Percentiles rank a stretch among this genome's conserved stretches.
Evolutionary conservation across 2,329 filamentous ascomycete genomes (phyloP).

Genomic region (Trichoderma endophyticum): DNA sequence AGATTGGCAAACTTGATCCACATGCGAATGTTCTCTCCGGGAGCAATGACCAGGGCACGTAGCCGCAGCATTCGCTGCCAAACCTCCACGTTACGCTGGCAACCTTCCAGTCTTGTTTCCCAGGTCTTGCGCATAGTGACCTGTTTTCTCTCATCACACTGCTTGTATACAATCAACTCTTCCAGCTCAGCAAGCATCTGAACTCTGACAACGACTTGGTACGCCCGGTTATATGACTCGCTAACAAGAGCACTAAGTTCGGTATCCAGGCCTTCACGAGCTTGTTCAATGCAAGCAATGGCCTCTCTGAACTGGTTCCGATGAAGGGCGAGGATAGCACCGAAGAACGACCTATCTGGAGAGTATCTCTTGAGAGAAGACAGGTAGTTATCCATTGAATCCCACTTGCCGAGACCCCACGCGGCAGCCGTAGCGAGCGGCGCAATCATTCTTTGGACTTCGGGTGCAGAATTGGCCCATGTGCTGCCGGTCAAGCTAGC

Average conservation of each 20-base stretch:
- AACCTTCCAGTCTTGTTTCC: slow-evolving; percentile 92
- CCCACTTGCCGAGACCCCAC: slow-evolving; percentile 96
- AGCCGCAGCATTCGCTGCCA: slow-evolving; percentile 99
- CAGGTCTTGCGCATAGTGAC: slow-evolving; percentile 89
- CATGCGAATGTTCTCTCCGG: slow-evolving; percentile 95
- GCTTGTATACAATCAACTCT: slow-evolving; percentile 97
- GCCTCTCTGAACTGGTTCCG: slow-evolving; percentile 94
- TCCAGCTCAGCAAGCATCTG: slow-evolving; percentile 99
- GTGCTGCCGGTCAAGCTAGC: slow-evolving; percentile 86
- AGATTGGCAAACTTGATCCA: slow-evolving; percentile 99
- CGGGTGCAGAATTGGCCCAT: slow-evolving; percentile 84
- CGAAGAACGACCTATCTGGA: slow-evolving; percentile 95
- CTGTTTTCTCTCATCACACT: slow-evolving; percentile 84
- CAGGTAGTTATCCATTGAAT: slow-evolving; percentile 96
- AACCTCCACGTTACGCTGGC: slow-evolving; percentile 94
- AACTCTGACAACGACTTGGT: slow-evolving; percentile 94
- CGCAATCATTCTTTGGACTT: slow-evolving; percentile 87
- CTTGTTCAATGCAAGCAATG: slow-evolving; percentile 82
- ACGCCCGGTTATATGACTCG: slow-evolving; percentile 96
- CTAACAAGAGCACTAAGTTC: slow-evolving; percentile 95
- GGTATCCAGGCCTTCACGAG: slow-evolving; percentile 88
- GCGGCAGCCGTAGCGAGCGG: slow-evolving; percentile 92
- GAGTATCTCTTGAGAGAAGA: slow-evolving; percentile 92
- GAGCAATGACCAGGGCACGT: slow-evolving; percentile 84
- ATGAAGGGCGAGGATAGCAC: slow-evolving; percentile 90